phyloP scores from a whole-genome alignment of 805 yeast species.

The Cyberlindnera veronae region DNA sequence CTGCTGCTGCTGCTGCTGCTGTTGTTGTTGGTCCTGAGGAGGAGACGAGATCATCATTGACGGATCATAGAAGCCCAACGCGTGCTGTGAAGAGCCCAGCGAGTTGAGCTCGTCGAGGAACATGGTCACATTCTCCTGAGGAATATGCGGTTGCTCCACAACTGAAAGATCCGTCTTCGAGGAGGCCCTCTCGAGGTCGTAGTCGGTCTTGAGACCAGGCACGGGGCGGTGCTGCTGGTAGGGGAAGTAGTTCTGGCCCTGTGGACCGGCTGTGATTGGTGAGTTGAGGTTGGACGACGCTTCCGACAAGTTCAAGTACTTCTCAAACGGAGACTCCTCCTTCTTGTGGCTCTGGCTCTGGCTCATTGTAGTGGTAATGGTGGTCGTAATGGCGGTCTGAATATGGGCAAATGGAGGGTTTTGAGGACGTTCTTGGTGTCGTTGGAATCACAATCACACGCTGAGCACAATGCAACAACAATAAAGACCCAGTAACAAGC shows the following conservation, averaged over 20 bases:
- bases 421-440: no score
- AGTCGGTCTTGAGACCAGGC: conserved; percentile 17
- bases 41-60: conserved; percentile 21
- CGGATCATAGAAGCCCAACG: no score
- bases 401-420: no score
- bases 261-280: conserved; percentile 8
- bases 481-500: no score
- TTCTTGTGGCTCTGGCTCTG: conserved; percentile 10
- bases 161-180: conserved; percentile 14
- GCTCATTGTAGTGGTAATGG: conserved; percentile 1
- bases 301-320: conserved; percentile 19
- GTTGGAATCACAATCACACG: no score
- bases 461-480: no score
- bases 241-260: conserved; percentile 2
- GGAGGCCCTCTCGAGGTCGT: conserved; percentile 16
- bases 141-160: conserved; percentile 4
- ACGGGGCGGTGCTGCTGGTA: conserved; percentile 14
- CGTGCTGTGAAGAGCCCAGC: no score
- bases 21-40: conserved; percentile 9
- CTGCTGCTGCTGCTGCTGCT: not conserved
- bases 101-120: conserved; percentile 20
- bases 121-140: conserved; percentile 14
- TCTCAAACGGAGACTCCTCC: conserved; percentile 18
- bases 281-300: conserved; percentile 18
- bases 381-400: no score